Percentiles rank a stretch among this genome's conserved stretches.
These are phyloP conservation scores for Ophiostoma ulmi DNA, from an alignment of 2,329 filamentous ascomycete genomes.

Conservation along the genomic window DNA sequence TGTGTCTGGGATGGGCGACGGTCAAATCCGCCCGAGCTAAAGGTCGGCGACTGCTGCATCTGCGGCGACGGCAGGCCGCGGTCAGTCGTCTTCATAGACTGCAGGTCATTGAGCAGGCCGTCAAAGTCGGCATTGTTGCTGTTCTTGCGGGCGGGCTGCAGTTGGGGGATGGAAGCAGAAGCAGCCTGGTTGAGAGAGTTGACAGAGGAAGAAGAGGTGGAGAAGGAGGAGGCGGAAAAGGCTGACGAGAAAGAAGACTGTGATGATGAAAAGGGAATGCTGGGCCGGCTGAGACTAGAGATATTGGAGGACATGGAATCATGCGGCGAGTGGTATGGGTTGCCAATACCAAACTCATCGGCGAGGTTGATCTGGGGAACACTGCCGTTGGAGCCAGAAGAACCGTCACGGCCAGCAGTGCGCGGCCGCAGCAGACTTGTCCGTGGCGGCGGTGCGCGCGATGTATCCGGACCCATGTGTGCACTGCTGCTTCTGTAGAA, in stretches of 20 bases:
- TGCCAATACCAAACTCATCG: slow-evolving; percentile 55
- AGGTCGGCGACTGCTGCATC: not conserved
- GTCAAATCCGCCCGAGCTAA: not conserved
- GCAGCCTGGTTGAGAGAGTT: slow-evolving; percentile 16
- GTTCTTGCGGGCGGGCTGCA: slow-evolving; percentile 31
- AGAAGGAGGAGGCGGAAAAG: slow-evolving; percentile 18
- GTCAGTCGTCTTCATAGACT: slow-evolving; percentile 40
- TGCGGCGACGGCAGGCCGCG: slow-evolving; percentile 17
- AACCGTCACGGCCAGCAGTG: slow-evolving; percentile 31
- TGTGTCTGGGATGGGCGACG: slow-evolving; percentile 11
- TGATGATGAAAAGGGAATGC: slow-evolving; percentile 55
- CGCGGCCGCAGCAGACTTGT: slow-evolving; percentile 44
- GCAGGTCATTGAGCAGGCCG: slow-evolving; percentile 52
- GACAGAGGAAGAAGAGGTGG: not conserved
- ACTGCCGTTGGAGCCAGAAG: slow-evolving; percentile 13
- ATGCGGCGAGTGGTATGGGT: slow-evolving; percentile 60
- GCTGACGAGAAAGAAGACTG: slow-evolving; percentile 47
- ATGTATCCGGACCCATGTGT: slow-evolving; percentile 44
- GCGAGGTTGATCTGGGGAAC: slow-evolving; percentile 50
- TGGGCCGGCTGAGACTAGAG: slow-evolving; percentile 54
- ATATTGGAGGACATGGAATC: slow-evolving; percentile 61
- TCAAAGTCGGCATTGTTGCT: slow-evolving; percentile 46
- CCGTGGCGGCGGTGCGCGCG: slow-evolving; percentile 50
- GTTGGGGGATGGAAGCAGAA: not conserved
- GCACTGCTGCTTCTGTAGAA: slow-evolving; percentile 9